A percentile compares a stretch with the other conserved stretches of the same genome.
These are phyloP conservation scores for Leptoxyphium fumago DNA, from an alignment of 2,329 filamentous ascomycete species.

Conservation along the genomic window DNA sequence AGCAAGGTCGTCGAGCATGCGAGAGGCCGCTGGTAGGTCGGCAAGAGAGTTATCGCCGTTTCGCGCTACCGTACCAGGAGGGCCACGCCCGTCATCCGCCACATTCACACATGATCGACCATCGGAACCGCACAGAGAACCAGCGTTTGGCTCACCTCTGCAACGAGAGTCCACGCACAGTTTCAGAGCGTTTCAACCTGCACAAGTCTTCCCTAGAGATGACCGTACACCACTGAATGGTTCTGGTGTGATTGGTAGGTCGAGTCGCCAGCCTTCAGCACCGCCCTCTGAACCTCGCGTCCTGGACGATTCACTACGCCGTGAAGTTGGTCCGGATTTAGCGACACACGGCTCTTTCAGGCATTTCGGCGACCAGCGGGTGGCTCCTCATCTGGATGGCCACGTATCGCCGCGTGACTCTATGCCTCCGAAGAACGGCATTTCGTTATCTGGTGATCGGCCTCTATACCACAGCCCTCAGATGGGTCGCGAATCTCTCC, in stretches of 20 bases:
- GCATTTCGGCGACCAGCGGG: constrained; percentile 9
- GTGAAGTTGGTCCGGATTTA: constrained; percentile 11
- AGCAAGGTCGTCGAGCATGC: constrained; percentile 23
- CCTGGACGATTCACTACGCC: constrained; percentile 11
- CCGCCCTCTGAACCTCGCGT: constrained; percentile 3
- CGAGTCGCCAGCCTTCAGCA: constrained; percentile 21
- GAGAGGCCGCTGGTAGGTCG: constrained; percentile 14
- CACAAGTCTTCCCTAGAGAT: constrained; percentile 7
- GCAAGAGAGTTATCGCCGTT: constrained; percentile 13
- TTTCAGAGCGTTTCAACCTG: constrained; percentile 16
- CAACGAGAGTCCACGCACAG: constrained; percentile 17
- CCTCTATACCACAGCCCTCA: constrained; percentile 14
- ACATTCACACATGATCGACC: constrained; percentile 8
- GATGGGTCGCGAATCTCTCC: constrained; percentile 11
- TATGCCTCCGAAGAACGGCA: constrained; percentile 11
- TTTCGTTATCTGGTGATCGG: constrained; percentile 10
- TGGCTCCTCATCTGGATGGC: constrained; percentile 6
- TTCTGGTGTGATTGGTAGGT: constrained; percentile 11
- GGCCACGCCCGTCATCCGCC: constrained; percentile 9
- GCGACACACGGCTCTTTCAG: constrained; percentile 11
- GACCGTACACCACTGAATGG: constrained; percentile 9
- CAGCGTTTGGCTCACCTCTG: constrained; percentile 19
- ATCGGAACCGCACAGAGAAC: constrained; percentile 15
- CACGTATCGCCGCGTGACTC: constrained; percentile 10
- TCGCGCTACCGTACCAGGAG: constrained; percentile 10